A percentile compares a stretch with the other conserved stretches of the same genome.
Conservation (phyloP, 139 green algal genomes). For the Chlorella sp. region DNA sequence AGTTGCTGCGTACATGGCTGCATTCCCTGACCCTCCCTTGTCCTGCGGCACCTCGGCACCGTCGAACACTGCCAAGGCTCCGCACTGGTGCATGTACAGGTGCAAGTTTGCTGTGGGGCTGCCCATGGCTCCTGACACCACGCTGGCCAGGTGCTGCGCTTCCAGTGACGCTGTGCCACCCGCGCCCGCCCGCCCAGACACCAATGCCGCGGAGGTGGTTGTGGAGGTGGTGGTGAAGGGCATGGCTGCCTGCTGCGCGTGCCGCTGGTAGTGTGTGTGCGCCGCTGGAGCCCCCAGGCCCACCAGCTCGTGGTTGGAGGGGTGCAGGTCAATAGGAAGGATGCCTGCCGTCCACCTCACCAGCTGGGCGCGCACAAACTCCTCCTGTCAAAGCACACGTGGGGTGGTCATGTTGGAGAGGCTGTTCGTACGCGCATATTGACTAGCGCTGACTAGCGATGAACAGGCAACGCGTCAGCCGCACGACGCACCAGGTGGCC, state of each 20-base stretch:
- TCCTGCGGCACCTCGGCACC: too few species aligned
- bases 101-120: too few species aligned
- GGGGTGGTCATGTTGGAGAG: background rate
- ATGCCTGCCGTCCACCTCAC: background rate
- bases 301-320: background rate
- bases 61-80: too few species aligned
- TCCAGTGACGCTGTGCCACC: too few species aligned
- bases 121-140: too few species aligned
- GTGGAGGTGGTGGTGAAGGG: background rate
- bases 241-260: background rate
- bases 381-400: background rate
- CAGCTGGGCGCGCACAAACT: slow-evolving; percentile 1
- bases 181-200: too few species aligned
- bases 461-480: background rate
- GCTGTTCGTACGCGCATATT: background rate
- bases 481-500: background rate
- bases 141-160: too few species aligned
- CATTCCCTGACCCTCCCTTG: too few species aligned
- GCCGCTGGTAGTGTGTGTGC: background rate
- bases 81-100: too few species aligned
- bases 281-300: background rate
- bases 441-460: background rate
- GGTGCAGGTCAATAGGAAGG: slow-evolving; percentile 13
- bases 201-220: too few species aligned
- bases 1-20: too few species aligned